Base-by-base conservation (phyloP, 2,329 filamentous ascomycete genomes). In the Aspergillus carbonarius region DNA sequence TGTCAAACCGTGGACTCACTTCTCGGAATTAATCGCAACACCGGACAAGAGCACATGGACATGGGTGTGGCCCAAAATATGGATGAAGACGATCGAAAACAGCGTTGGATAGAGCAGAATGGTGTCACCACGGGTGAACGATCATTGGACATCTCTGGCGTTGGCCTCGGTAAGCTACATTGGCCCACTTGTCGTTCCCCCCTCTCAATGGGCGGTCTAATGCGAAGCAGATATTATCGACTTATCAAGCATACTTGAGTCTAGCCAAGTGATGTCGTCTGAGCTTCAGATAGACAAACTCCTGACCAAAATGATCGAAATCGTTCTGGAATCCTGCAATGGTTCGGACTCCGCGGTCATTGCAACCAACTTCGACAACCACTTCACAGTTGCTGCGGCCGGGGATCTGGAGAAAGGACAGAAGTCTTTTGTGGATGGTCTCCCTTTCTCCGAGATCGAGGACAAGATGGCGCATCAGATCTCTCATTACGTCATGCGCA, bases 231-330 rank as follows among this genome's bases (percentile, higher is more conserved):
- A 88, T 66, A 86, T 88, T 68, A 83, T 88, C 55, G 86, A 88
- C 68, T 69, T 88, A 15, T 83, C 83, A 2, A 85, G 82, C 42
- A 88, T 88, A 47, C 77, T 88, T 4, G 84, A 88, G 64, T 87
- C 85, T 25, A 87, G 83, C 55, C 85, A 88, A 68, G 79, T 88
- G 5, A 81, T 88, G 63, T 88, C 85, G 6, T 87, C 85, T 13
- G 85, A 88, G 66, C 76, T 88, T 15, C 81, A 87, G 60, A 83
- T 88, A 42, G 85, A 88, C 60, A 83, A 82, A 51, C 76, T 88
- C 3, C 76, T 88, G 56, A 79, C 81, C 2, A 87, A 87, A 70
- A 86, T 88, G 80, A 83, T 84, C 15, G 82, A 83, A 57, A 87
- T 88, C 60, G 86, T 88, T 32, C 72, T 88, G 6, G 85, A 88